phyloP scores from a whole-genome alignment of 108 stramenopile species.

The Nitzschia palea region DNA sequence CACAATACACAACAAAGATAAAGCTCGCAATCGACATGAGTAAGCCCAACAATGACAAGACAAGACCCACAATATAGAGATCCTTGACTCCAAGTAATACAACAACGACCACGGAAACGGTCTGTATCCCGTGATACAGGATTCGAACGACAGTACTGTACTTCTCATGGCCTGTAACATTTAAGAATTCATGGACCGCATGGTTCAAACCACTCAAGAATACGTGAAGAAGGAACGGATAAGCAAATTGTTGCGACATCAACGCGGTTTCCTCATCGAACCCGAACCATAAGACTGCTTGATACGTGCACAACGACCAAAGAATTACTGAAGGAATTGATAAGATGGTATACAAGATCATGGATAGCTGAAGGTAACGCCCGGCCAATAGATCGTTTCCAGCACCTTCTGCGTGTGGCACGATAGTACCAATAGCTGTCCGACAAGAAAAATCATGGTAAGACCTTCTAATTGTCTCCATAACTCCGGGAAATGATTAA shows the following conservation, averaged over 20 bases:
- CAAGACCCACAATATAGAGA: constrained; percentile 26
- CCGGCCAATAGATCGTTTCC: constrained; percentile 56
- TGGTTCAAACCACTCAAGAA: constrained; percentile 35
- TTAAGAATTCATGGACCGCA: constrained; percentile 42
- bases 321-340: constrained; percentile 36
- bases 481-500: not conserved
- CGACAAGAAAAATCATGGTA: not conserved
- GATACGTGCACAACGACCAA: constrained; percentile 45
- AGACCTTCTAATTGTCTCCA: not conserved
- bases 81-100: constrained; percentile 18
- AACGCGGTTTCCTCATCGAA: constrained; percentile 43
- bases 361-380: constrained; percentile 63
- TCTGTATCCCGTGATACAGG: not conserved
- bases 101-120: constrained; percentile 20
- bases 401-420: constrained; percentile 68
- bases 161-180: constrained; percentile 48
- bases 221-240: constrained; percentile 14
- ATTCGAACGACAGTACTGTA: constrained; percentile 31
- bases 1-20: constrained; percentile 29
- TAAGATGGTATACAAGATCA: constrained; percentile 41
- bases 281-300: constrained; percentile 47
- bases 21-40: constrained; percentile 23
- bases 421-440: constrained; percentile 32
- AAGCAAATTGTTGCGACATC: constrained; percentile 40
- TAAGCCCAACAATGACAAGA: constrained; percentile 22